Conservation (phyloP, 805 yeast species). For the Metschnikowia corniflorae region DNA sequence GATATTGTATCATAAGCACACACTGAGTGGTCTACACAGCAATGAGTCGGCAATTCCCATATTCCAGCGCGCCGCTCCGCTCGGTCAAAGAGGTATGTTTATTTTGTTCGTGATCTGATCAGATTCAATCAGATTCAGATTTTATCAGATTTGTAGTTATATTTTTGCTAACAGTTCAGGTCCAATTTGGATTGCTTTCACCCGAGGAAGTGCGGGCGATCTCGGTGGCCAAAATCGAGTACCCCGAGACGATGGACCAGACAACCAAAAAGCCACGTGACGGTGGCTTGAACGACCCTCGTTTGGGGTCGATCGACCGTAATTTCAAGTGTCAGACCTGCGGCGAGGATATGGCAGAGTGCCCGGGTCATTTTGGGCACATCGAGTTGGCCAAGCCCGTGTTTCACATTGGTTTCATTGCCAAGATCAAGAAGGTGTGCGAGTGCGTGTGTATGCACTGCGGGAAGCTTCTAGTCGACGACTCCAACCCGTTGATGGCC, state of each 20-base stretch:
- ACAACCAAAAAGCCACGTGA: slow-evolving; percentile 91
- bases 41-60: slow-evolving; percentile 64
- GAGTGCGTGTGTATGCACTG: slow-evolving; percentile 99
- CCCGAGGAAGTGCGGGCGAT: slow-evolving; percentile 96
- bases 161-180: slow-evolving; percentile 36
- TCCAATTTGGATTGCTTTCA: slow-evolving; percentile 95
- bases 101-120: too few relatives aligned
- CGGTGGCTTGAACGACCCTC: slow-evolving; percentile 96
- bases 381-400: slow-evolving; percentile 98
- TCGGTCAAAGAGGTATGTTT: slow-evolving; percentile 85
- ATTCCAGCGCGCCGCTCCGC: slow-evolving; percentile 97
- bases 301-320: slow-evolving; percentile 95
- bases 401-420: slow-evolving; percentile 94
- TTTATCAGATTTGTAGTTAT: background rate
- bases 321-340: slow-evolving; percentile 98
- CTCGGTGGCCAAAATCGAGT: slow-evolving; percentile 95
- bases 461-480: slow-evolving; percentile 90
- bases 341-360: slow-evolving; percentile 98
- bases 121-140: too few relatives aligned
- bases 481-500: slow-evolving; percentile 74
- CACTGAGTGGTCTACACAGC: too few relatives aligned
- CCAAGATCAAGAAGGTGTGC: slow-evolving; percentile 90
- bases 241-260: slow-evolving; percentile 99
- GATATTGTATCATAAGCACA: too few relatives aligned
- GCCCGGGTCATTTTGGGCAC: slow-evolving; percentile 99